Evolutionary conservation across 1,284 basidiomycete genomes (phyloP).

Genomic region (Polyporus tsugae): DNA sequence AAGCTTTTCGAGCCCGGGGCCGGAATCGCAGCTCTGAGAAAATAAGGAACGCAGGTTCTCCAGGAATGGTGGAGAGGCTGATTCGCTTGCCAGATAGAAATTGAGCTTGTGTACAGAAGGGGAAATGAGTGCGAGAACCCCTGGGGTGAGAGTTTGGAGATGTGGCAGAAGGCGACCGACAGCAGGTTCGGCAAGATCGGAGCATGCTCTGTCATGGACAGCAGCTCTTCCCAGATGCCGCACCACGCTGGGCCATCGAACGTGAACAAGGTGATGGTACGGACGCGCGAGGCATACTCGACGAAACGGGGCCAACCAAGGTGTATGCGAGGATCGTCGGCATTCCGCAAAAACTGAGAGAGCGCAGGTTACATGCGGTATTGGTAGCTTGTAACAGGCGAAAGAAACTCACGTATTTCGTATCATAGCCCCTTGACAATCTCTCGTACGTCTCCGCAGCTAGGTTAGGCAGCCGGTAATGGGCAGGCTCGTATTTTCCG

Average conservation of each 20-base stretch:
- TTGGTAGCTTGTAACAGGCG: not conserved
- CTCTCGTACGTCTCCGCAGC: not conserved
- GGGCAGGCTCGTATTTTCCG: not conserved
- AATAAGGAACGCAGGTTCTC: not conserved
- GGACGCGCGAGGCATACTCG: not conserved
- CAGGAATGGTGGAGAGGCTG: not conserved
- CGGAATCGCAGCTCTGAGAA: not conserved
- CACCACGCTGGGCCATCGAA: not conserved
- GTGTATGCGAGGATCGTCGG: not conserved
- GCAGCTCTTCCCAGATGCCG: not conserved
- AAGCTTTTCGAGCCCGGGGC: not conserved
- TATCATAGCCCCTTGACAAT: not conserved
- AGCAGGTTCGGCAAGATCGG: not conserved
- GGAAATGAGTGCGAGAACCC: not conserved
- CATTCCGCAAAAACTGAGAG: too few species aligned
- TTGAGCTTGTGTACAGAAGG: not conserved
- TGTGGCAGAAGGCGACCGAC: not conserved
- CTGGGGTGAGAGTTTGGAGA: not conserved
- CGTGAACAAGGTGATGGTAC: not conserved
- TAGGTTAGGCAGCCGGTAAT: not conserved
- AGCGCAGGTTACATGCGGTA: too few species aligned
- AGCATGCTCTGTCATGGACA: not conserved
- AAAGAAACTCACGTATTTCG: not conserved
- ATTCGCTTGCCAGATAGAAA: not conserved
- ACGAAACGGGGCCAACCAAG: not conserved